A percentile compares a stretch with the other conserved stretches of the same genome.
Evolutionary conservation across 164 flowering plant genomes (phyloP).

Genomic region (Sedum album): DNA sequence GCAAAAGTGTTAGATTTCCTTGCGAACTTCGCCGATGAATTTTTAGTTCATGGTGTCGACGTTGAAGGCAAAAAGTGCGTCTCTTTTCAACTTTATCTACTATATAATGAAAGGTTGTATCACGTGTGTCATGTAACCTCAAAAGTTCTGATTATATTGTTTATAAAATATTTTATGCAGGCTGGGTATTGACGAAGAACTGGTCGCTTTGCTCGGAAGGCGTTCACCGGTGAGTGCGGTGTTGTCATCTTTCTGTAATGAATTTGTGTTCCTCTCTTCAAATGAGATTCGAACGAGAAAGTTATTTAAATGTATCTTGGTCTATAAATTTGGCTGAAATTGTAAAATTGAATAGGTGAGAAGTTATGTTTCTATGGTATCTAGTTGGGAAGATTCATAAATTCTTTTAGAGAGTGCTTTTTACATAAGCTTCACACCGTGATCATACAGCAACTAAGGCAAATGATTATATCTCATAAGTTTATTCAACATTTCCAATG

Average conservation of each 20-base stretch:
- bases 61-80: conserved; percentile 94
- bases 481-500: neutral
- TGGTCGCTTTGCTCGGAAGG: conserved; percentile 69
- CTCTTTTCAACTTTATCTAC: neutral
- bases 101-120: neutral
- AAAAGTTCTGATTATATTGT: no score
- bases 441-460: neutral
- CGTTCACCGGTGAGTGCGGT: conserved; percentile 56
- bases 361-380: no score
- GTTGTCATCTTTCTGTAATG: neutral
- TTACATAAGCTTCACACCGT: neutral
- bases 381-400: neutral
- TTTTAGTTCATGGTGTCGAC: conserved; percentile 95
- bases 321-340: neutral
- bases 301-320: neutral
- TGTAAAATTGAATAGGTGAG: neutral
- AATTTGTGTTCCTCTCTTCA: neutral
- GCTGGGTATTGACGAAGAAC: conserved; percentile 91
- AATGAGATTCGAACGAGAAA: neutral
- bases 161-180: conserved; percentile 19
- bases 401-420: neutral
- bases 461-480: neutral
- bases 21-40: conserved; percentile 75
- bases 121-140: no score
- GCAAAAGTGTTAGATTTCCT: conserved; percentile 54